phyloP scores from a whole-genome alignment of 371 early-diverging fungal species.

The Mucor circinelloides region DNA sequence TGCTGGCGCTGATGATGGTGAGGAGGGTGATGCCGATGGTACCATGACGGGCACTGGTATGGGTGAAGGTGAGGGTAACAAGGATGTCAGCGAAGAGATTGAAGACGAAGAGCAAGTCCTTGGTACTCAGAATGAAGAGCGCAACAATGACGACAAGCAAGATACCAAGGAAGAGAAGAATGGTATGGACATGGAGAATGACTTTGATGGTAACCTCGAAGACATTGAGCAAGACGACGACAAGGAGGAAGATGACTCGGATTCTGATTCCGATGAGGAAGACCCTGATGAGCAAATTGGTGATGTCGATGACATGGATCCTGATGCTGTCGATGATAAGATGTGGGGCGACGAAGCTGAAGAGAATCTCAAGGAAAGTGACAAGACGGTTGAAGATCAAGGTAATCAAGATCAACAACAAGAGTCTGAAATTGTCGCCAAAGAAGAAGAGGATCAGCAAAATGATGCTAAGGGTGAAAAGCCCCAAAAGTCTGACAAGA shows the following conservation, averaged over 20 bases:
- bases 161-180: slow-evolving; percentile 85
- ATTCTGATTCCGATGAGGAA: slow-evolving; percentile 57
- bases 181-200: slow-evolving; percentile 96
- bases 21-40: slow-evolving; percentile 66
- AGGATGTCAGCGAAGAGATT: slow-evolving; percentile 96
- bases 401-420: slow-evolving; percentile 54
- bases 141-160: slow-evolving; percentile 57
- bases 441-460: slow-evolving; percentile 61
- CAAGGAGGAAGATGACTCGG: slow-evolving; percentile 48
- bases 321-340: slow-evolving; percentile 94
- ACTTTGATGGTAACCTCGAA: slow-evolving; percentile 92
- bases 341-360: slow-evolving; percentile 93
- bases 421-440: slow-evolving; percentile 70
- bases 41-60: slow-evolving; percentile 87
- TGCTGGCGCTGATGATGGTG: slow-evolving; percentile 65
- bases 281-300: slow-evolving; percentile 92
- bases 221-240: slow-evolving; percentile 82
- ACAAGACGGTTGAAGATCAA: slow-evolving; percentile 63
- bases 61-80: slow-evolving; percentile 93
- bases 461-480: slow-evolving; percentile 36
- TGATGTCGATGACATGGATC: slow-evolving; percentile 85
- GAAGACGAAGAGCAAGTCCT: slow-evolving; percentile 96
- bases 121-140: slow-evolving; percentile 80
- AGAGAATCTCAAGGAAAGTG: slow-evolving; percentile 68
- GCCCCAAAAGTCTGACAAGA: slow-evolving; percentile 28